Base-by-base conservation (phyloP, 176 grass and related monocot species). In the Eragrostis nindensis region DNA sequence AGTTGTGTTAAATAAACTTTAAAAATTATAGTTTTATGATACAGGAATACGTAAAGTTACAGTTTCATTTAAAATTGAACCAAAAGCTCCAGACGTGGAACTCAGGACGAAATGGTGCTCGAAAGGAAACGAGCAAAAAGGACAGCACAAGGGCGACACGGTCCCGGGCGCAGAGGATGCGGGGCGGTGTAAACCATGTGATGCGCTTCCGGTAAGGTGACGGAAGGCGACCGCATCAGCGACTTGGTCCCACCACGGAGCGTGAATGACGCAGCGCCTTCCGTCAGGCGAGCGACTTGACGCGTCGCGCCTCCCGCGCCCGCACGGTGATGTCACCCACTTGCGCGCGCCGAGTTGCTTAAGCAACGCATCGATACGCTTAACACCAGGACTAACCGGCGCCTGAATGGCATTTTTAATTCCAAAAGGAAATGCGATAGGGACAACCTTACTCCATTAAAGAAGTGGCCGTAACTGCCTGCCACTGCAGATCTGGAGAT, bases 201-300 rank as follows among this genome's bases (percentile, higher is more conserved):
- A 79, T 71, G 32, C 19, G 30, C n/a, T 45, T 25, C 11, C 21
- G 52, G 40, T 47, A 18, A 63, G 52, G 83, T 93, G 86, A 86
- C 65, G 75, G 74, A 21, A 66, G 18, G 5, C 61, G 21, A 19
- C 39, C 61, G 41, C 94, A 55, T 97, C 89, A 91, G 80, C 88
- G 66, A 77, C n/a, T n/a, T n/a, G n/a, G 24, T n/a, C 67, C 83
- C 70, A 71, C 68, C 86, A 60, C 86, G 8, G 13, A 2, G 5
- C 12, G 14, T 13, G n/a, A n/a, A n/a, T 91, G 88, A 91, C 91
- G 77, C 70, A 32, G 82, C 47, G 70, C 54, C 78, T 67, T 16
- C 17, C 87, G 89, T 97, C 89, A 97, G 36, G 61, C 46, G 21
- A 62, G 74, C 78, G 91, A 97, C 94, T 94, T 88, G 84, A 89